These are phyloP conservation scores for Tolypocladium endophyticum DNA, from an alignment of 2,329 filamentous ascomycete genomes.

Conservation along the genomic window DNA sequence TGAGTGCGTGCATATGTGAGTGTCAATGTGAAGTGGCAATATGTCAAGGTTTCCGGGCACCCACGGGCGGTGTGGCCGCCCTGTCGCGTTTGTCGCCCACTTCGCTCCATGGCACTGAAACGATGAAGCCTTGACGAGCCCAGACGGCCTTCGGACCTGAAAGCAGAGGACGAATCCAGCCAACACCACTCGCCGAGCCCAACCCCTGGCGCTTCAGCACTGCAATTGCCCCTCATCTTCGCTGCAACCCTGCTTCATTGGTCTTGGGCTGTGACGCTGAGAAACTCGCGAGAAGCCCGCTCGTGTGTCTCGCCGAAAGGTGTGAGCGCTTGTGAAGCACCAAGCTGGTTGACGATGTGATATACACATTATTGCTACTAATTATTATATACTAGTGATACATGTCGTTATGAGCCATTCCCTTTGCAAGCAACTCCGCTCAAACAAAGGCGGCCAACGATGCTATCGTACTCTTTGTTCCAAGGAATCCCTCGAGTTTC, in stretches of 20 bases:
- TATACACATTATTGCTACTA: not conserved
- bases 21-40: not conserved
- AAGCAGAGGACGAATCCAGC: not conserved
- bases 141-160: not conserved
- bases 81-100: not conserved
- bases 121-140: not conserved
- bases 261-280: not conserved
- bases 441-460: not conserved
- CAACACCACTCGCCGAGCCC: not conserved
- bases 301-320: not conserved
- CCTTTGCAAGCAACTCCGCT: not conserved
- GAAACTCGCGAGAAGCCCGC: not conserved
- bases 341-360: not conserved
- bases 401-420: not conserved
- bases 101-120: not conserved
- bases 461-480: not conserved
- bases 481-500: not conserved
- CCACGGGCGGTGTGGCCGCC: not conserved
- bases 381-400: not conserved
- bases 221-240: not conserved
- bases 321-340: not conserved
- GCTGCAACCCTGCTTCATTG: not conserved
- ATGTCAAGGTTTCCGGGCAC: not conserved
- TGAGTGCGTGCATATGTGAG: slow-evolving; percentile 4
- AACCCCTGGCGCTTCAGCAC: not conserved